Percentiles rank a stretch among this genome's conserved stretches.
phyloP scores from a whole-genome alignment of 495 filamentous ascomycete species.

The Aspergillus indologenus region DNA sequence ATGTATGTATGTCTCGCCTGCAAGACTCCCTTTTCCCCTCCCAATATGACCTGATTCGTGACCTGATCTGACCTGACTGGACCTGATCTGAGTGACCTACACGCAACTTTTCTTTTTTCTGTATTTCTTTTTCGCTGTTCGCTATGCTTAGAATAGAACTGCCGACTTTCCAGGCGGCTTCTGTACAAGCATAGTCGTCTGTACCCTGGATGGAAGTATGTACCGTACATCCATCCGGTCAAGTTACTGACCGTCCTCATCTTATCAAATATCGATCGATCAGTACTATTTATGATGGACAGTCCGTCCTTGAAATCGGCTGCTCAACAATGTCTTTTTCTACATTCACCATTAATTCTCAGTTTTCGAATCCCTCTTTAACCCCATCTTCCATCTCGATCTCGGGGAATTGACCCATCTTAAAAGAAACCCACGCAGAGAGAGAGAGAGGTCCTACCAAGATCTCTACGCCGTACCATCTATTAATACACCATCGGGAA shows the following conservation, averaged over 20 bases:
- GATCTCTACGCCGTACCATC: background rate
- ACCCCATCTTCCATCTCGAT: background rate
- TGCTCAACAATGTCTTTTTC: background rate
- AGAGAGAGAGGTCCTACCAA: background rate
- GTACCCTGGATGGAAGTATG: no score
- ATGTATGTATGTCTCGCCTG: slow-evolving; percentile 8
- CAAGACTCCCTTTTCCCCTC: background rate
- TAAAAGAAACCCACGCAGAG: background rate
- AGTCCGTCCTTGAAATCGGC: background rate
- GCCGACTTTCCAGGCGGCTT: background rate
- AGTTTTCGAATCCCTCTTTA: no score
- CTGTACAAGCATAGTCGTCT: background rate
- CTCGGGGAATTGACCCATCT: no score
- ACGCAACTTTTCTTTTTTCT: background rate
- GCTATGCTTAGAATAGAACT: background rate
- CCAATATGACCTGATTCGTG: background rate
- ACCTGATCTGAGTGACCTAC: background rate
- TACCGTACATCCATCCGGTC: background rate
- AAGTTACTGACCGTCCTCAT: background rate
- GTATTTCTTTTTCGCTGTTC: background rate
- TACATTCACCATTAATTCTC: background rate
- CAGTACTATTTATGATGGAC: background rate
- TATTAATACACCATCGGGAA: background rate
- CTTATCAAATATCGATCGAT: background rate
- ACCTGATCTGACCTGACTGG: background rate